A percentile compares a stretch with the other conserved stretches of the same genome.
Conservation (phyloP, 225 moss, liverwort and hornwort genomes). For the Bryoerythrophyllum caledonicum region DNA sequence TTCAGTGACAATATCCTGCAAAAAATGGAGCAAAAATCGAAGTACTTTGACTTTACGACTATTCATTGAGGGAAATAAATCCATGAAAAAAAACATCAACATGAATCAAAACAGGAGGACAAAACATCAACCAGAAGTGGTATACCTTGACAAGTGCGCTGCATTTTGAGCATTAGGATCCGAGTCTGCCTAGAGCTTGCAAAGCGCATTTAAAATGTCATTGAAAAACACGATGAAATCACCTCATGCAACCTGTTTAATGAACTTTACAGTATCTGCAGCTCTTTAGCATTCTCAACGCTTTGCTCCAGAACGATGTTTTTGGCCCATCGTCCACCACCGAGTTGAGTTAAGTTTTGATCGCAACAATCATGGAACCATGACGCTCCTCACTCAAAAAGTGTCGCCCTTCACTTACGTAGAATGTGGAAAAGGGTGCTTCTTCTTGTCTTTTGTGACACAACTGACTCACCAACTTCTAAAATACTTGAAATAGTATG, state of each 20-base stretch:
- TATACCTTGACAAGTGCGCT: constrained; percentile 42
- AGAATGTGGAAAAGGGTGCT: too few species aligned
- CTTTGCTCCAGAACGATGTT: too few species aligned
- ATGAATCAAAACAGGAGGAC: not conserved
- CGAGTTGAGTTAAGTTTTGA: too few species aligned
- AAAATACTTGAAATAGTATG: too few species aligned
- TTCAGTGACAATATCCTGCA: constrained; percentile 54
- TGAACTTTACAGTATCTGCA: not conserved
- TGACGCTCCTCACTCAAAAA: too few species aligned
- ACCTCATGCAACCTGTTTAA: constrained; percentile 42
- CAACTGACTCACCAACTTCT: too few species aligned
- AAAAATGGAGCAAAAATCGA: constrained; percentile 21
- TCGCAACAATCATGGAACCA: too few species aligned
- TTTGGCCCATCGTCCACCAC: too few species aligned
- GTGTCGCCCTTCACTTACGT: too few species aligned
- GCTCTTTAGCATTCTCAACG: too few species aligned
- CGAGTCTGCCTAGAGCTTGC: constrained; percentile 50
- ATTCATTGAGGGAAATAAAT: not conserved
- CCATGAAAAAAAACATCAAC: not conserved
- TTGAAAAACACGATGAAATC: constrained; percentile 52
- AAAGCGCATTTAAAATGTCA: constrained; percentile 50
- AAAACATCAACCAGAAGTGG: constrained; percentile 1
- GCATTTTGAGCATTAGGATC: constrained; percentile 50
- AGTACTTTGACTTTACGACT: not conserved
- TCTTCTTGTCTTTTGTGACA: too few species aligned